Conservation (phyloP, 1,284 basidiomycete species). For the Crocinoboletus sp. region DNA sequence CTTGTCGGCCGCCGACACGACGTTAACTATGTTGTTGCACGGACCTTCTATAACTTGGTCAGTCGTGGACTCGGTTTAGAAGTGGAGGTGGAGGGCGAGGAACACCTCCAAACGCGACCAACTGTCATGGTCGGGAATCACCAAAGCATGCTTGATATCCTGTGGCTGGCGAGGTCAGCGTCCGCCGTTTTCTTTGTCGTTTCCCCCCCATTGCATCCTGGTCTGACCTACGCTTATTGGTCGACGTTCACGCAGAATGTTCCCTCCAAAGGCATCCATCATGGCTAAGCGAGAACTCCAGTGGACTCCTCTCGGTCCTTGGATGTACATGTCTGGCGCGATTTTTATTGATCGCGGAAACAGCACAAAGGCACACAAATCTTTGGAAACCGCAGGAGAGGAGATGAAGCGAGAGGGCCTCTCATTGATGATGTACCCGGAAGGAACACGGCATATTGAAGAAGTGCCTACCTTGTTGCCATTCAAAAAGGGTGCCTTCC, state of each 20-base stretch:
- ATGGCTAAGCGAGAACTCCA: slow-evolving; percentile 94
- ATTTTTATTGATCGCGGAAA: slow-evolving; percentile 94
- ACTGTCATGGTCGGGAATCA: slow-evolving; percentile 89
- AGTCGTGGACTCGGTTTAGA: slow-evolving; percentile 65
- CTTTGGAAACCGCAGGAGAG: slow-evolving; percentile 75
- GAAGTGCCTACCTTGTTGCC: slow-evolving; percentile 68
- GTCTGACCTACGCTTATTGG: slow-evolving; percentile 4
- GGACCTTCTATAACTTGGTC: slow-evolving; percentile 77
- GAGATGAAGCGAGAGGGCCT: slow-evolving; percentile 74
- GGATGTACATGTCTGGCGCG: slow-evolving; percentile 88
- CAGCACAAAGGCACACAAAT: slow-evolving; percentile 68
- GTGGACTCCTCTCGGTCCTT: slow-evolving; percentile 89
- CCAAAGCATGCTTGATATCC: slow-evolving; percentile 88
- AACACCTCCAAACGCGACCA: slow-evolving; percentile 66
- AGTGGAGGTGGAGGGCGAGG: slow-evolving; percentile 83
- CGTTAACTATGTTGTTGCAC: slow-evolving; percentile 83
- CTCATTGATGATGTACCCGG: slow-evolving; percentile 90
- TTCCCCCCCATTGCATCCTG: background rate
- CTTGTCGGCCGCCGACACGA: slow-evolving; percentile 74
- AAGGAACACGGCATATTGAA: slow-evolving; percentile 83
- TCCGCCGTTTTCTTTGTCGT: background rate
- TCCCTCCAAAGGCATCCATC: slow-evolving; percentile 81
- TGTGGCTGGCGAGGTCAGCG: slow-evolving; percentile 76
- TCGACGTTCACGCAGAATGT: slow-evolving; percentile 50
- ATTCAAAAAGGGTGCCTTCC: slow-evolving; percentile 99